Evolutionary conservation across 352 stramenopile species (phyloP), one percentile per base, ranked within the genome.

Genomic region (Pythium aquatile): DNA sequence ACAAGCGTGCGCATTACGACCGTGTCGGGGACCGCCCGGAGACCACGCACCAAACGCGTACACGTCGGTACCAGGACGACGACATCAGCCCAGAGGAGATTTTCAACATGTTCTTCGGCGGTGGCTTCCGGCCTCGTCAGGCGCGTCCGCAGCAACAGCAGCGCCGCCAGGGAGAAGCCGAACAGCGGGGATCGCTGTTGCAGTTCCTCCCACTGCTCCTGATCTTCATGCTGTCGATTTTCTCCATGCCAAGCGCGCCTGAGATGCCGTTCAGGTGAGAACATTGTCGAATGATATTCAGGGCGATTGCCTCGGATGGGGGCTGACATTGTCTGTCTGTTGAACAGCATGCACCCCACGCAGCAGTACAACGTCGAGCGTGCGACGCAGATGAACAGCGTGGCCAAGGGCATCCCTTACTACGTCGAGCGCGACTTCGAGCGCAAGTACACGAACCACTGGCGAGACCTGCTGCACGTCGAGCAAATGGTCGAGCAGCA

Each of bases 31-130:
- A 93, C 49, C 77, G 73, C 7, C 77, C 81, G 0, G 66, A 83
- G 55, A 74, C 81, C 33, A 69, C 73, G 17, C 51, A 59, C 26
- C 65, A 78, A 17, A 52, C 66, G 16, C 73, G 73, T 35, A 72
- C 79, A 29, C 79, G 77, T 8, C 75, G 80, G 61, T 84, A 87
- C 57, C 78, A 91, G 58, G 79, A 87, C 10, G 85, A 96, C 20
- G 89, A 97, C 35, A 87, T 97, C 44, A 96, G 87, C 57, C 89
- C 89, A 10, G 86, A 95, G 58, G 89, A 97, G 64, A 94, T 97
- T 74, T 97, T 97, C 74, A 96, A 95, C 75, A 94, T 96, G 85
- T 95, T 97, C 63, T 97, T 97, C 61, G 89, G 89, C 42, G 88
- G 87, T 13, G 82, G 84, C 30, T 90, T 94, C 61, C 83, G 76